These are phyloP conservation scores for Alternaria arbusti DNA, from an alignment of 2,329 filamentous ascomycete species.

Conservation along the genomic window DNA sequence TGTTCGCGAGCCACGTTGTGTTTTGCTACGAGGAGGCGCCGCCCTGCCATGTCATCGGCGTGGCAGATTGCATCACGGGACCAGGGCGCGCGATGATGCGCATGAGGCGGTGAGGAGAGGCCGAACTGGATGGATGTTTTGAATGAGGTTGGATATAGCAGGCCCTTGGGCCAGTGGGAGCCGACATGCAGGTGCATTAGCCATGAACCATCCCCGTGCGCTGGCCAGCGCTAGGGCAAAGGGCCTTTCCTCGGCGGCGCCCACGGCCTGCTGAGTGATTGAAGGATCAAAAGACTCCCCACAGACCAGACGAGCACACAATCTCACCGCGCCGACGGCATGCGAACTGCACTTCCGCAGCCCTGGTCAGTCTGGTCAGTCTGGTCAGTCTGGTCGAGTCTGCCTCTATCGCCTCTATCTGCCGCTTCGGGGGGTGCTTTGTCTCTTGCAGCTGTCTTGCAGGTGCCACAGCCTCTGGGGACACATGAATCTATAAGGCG, in stretches of 20 bases:
- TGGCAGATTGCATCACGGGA: conserved; percentile 34
- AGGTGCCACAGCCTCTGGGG: conserved; percentile 34
- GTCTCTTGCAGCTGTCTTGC: conserved; percentile 11
- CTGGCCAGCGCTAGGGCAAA: conserved; percentile 34
- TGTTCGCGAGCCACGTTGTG: conserved; percentile 41
- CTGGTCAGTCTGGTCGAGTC: conserved; percentile 8
- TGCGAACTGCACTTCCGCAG: conserved; percentile 31
- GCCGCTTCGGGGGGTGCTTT: conserved; percentile 20
- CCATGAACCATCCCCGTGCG: conserved; percentile 46
- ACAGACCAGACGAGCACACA: conserved; percentile 15
- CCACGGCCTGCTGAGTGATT: conserved; percentile 21
- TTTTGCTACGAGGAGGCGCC: conserved; percentile 17
- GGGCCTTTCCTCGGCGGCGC: conserved; percentile 25
- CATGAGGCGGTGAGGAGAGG: conserved; percentile 46
- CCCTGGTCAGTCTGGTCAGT: conserved; percentile 35
- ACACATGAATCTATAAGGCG: conserved; percentile 30
- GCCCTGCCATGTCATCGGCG: conserved; percentile 20
- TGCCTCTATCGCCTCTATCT: not conserved
- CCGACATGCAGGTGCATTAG: conserved; percentile 44
- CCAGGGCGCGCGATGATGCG: conserved; percentile 38
- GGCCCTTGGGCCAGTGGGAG: conserved; percentile 37
- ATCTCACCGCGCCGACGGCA: conserved; percentile 35
- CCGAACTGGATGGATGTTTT: conserved; percentile 25
- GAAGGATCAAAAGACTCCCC: conserved; percentile 22
- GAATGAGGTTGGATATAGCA: conserved; percentile 37